Evolutionary conservation across 1,139 yeast species (phyloP).

Genomic region (Spathaspora jeffriesii): DNA sequence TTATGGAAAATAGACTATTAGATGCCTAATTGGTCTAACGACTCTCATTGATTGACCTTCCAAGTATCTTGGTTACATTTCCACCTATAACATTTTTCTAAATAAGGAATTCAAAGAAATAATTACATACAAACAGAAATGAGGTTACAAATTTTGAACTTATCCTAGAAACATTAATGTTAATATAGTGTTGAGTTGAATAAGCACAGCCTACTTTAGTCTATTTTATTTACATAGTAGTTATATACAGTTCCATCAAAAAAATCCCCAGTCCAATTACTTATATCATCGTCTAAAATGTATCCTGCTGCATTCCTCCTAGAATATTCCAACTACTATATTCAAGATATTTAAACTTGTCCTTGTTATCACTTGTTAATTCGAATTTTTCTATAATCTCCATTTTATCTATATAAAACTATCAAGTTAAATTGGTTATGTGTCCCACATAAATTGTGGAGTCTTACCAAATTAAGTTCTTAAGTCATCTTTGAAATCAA

Average conservation of each 20-base stretch:
- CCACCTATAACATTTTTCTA: no score
- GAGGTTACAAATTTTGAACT: no score
- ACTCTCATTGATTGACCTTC: no score
- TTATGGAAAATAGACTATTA: no score
- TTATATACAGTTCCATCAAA: constrained; percentile 52
- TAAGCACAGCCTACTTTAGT: no score
- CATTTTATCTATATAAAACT: constrained; percentile 45
- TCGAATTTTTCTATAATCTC: constrained; percentile 25
- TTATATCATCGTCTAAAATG: constrained; percentile 39
- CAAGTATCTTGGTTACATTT: no score
- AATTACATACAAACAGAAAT: no score
- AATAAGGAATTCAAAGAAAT: no score
- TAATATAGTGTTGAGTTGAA: no score
- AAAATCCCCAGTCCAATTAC: constrained; percentile 48
- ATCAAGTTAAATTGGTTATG: constrained; percentile 30
- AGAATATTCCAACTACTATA: constrained; percentile 31
- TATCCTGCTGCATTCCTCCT: constrained; percentile 50
- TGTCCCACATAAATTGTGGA: constrained; percentile 58
- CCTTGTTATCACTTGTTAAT: constrained; percentile 13
- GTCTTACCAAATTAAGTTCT: constrained; percentile 62
- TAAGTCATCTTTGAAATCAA: constrained; percentile 42
- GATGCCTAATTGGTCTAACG: no score
- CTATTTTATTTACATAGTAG: neutral
- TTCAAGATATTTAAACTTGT: constrained; percentile 31
- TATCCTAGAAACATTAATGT: no score